These are phyloP conservation scores for Parietaria judaica DNA, from an alignment of 306 rosid species.

Conservation along the genomic window DNA sequence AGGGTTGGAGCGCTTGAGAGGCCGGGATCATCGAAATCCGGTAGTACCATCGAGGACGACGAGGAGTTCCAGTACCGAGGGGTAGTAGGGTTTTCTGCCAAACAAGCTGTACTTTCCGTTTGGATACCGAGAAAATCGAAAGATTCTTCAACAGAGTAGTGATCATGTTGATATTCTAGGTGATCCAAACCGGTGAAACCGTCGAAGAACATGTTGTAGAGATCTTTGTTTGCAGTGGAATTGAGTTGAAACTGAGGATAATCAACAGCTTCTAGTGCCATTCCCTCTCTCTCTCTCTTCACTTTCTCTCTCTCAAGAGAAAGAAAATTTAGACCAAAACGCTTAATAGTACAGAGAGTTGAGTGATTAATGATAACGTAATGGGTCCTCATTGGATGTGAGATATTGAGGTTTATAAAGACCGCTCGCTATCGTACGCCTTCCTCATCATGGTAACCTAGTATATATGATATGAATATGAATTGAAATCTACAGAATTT, in stretches of 20 bases:
- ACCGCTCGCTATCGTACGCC: not conserved
- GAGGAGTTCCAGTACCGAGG: slow-evolving; percentile 24
- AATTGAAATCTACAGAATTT: slow-evolving; percentile 33
- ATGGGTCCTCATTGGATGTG: slow-evolving; percentile 24
- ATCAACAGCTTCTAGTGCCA: slow-evolving; percentile 85
- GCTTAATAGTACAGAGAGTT: not conserved
- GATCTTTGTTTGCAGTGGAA: slow-evolving; percentile 38
- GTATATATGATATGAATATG: too few species aligned
- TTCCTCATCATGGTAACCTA: too few species aligned
- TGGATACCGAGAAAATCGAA: slow-evolving; percentile 43
- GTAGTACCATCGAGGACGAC: slow-evolving; percentile 33
- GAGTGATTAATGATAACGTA: not conserved
- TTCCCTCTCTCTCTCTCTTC: slow-evolving; percentile 8
- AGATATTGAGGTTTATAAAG: slow-evolving; percentile 33
- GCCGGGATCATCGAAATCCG: slow-evolving; percentile 30
- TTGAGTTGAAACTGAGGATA: slow-evolving; percentile 54
- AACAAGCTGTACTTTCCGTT: slow-evolving; percentile 30
- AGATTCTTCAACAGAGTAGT: slow-evolving; percentile 14
- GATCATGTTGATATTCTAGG: slow-evolving; percentile 11
- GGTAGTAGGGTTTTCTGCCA: slow-evolving; percentile 4
- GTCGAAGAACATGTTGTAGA: slow-evolving; percentile 36
- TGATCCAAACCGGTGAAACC: slow-evolving; percentile 10
- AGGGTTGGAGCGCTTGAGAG: slow-evolving; percentile 27
- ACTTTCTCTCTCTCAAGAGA: slow-evolving; percentile 5
- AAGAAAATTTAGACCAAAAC: not conserved